Conservation (phyloP, 164 flowering plant genomes). For the Hamamelis virginiana region DNA sequence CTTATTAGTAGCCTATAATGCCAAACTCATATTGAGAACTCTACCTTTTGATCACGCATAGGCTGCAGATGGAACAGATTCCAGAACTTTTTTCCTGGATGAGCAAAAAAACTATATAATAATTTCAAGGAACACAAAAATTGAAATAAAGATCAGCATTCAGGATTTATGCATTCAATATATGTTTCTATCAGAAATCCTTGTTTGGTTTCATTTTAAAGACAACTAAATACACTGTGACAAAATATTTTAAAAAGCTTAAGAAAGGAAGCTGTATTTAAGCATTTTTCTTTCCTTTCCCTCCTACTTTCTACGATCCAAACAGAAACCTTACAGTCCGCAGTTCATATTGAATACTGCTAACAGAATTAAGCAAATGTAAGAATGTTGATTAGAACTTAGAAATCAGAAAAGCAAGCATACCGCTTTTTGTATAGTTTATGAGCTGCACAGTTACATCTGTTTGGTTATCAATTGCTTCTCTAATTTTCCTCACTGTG, state of each 20-base stretch:
- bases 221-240: background rate
- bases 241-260: no score
- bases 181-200: background rate
- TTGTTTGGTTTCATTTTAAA: background rate
- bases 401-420: slow-evolving; percentile 3
- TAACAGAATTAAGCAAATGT: background rate
- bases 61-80: slow-evolving; percentile 97
- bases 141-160: background rate
- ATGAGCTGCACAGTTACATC: slow-evolving; percentile 97
- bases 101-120: background rate
- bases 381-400: background rate
- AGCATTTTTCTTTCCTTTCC: no score
- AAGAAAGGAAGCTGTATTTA: no score
- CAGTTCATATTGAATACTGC: background rate
- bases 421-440: slow-evolving; percentile 96
- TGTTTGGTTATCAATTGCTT: slow-evolving; percentile 81
- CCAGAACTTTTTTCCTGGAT: slow-evolving; percentile 96
- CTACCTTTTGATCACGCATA: slow-evolving; percentile 98
- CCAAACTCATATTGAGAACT: background rate
- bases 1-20: background rate
- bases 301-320: no score
- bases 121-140: background rate
- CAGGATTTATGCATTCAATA: background rate
- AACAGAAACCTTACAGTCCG: no score
- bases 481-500: slow-evolving; percentile 83